Base-by-base conservation (phyloP, 2,329 filamentous ascomycete species). In the Pseudocercospora eumusae region DNA sequence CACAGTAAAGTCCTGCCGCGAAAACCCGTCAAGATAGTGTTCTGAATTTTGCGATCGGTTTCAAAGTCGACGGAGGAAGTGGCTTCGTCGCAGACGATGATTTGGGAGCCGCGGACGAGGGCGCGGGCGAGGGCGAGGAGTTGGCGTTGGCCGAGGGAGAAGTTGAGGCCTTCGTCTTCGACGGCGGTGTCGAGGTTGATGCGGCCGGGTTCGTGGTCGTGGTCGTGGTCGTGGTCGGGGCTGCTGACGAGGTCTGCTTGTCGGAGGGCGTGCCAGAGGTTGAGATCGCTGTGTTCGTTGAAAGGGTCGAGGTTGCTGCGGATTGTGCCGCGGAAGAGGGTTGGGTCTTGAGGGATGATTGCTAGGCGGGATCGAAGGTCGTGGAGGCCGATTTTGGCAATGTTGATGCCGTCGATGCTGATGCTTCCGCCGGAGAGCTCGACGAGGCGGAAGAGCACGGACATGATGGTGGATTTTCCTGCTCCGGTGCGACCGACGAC, bases 81-180 rank as follows among this genome's bases (percentile, higher is more conserved):
- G 0, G 95, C 95, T 77, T 99, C 95, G 79, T 99, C 95, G 76
- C 93, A 97, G 55, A 99, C 88, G 70, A 98, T 97, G 77, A 98
- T 97, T 69, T 90, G 91, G 0, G 88, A 90, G 47, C 88, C 87
- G 40, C 93, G 88, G 4, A 98, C 93, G 2, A 99, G 85, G 0
- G 95, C 95, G 0, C 95, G 88, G 0, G 93, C 93, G 0, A 99
- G 83, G 0, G 95, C 95, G 90, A 98, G 96, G 54, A 98, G 85
- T 77, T 98, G 95, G 2, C 95, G 87, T 78, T 98, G 93, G 6
- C 93, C 93, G 9, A 98, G 87, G 0, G 92, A 96, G 81, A 96
- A 97, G 77, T 98, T 98, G 64, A 96, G 83, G 0, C 95, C 95
- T 78, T 97, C 93, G 74, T 98, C 95, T 70, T 97, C 92, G 2